phyloP scores from a whole-genome alignment of 371 early-diverging fungal genomes.

The Phascolomyces articulosus region DNA sequence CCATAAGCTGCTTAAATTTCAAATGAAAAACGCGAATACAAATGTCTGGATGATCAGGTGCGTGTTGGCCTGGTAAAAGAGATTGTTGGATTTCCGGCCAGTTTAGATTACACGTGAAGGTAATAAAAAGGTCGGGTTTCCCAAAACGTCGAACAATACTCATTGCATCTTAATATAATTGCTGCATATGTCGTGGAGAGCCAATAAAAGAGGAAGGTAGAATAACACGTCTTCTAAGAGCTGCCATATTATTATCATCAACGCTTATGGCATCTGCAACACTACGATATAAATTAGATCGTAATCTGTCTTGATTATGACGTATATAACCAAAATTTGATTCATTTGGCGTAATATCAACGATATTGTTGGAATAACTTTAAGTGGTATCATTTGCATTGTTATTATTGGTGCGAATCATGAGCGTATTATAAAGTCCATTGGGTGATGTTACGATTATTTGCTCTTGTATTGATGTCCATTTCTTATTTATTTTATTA shows the following conservation, averaged over 20 bases:
- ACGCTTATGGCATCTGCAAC: neutral
- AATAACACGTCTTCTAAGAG: neutral
- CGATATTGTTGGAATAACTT: neutral
- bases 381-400: neutral
- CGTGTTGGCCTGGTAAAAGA: neutral
- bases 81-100: neutral
- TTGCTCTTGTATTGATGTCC: neutral
- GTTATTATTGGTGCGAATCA: too few relatives aligned
- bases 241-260: neutral
- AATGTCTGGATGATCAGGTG: neutral
- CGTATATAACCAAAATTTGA: neutral
- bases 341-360: neutral
- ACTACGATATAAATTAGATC: neutral
- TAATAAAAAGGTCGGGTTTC: neutral
- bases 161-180: neutral
- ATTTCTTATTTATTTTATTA: neutral
- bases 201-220: neutral
- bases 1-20: conserved; percentile 5
- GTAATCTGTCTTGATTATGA: neutral
- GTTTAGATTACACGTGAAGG: neutral
- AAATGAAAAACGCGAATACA: neutral
- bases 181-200: neutral
- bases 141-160: conserved; percentile 2
- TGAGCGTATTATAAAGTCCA: neutral
- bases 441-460: neutral